Base-by-base conservation (phyloP, 1,284 basidiomycete species). In the Ganoderma boninense region DNA sequence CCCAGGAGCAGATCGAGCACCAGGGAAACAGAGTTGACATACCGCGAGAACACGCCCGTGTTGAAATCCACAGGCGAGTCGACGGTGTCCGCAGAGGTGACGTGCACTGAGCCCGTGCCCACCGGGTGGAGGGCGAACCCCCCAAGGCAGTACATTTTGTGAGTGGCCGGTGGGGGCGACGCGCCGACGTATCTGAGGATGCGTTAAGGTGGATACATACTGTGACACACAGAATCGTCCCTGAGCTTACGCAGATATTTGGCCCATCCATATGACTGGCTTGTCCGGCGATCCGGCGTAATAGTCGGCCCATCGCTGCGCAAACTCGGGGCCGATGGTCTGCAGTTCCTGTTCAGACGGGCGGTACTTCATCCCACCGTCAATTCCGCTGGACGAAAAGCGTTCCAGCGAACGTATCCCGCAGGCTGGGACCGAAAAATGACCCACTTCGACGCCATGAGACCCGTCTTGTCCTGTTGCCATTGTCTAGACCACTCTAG, bases 341-440 rank as follows among this genome's bases (percentile, higher is more conserved):
- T 80, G 76, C 40, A 87, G 76, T 26, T 89, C 86, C 16, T 81
- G 73, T 2, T 68, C 68, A 5, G 74, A 80, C 0, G 87, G 87
- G 13, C 87, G 82, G 16, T 86, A 73, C 72, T 88, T 89, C 73
- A 85, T 79, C 0, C 85, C 87, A 2, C 82, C 81, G 65, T 87
- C 86, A 35, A 83, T 67, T 3, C 77, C 79, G 65, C 87, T 87
- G 62, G 20, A 20, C 13, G 4, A 14, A 7, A 14, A 2, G 10
- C 40, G 5, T 2, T 43, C 43, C 1, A 62, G 13, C n/a, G 10
- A 18, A 13, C 26, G 13, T 26, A 23, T 14, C 60, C 38, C 14
- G 13, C 6, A 14, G 3, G 38, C 38, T 3, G 20, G 4, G 14
- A 14, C 23, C 32, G 16, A 57, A 16, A 1, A 6, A 29, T 42